phyloP scores from a whole-genome alignment of 2,329 filamentous ascomycete species.

The Cadophora malorum region DNA sequence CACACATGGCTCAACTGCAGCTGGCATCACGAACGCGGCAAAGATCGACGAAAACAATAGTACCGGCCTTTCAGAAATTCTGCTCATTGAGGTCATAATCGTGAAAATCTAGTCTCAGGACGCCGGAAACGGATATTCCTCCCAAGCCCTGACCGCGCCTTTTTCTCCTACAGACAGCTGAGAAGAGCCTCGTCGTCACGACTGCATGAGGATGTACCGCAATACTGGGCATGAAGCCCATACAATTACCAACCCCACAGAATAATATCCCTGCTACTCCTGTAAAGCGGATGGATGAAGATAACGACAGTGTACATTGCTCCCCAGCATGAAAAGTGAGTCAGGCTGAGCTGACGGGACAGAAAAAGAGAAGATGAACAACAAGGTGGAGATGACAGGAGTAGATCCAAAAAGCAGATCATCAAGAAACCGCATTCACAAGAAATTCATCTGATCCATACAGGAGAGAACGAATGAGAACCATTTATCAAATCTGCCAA shows the following conservation, averaged over 20 bases:
- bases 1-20: not conserved
- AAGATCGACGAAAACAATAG: not conserved
- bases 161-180: conserved; percentile 1
- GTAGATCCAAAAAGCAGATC: conserved; percentile 14
- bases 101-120: not conserved
- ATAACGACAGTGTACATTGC: conserved; percentile 6
- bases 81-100: conserved; percentile 6
- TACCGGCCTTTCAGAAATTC: not conserved
- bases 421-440: not conserved
- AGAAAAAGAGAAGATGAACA: not conserved
- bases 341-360: not conserved
- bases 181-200: conserved; percentile 9
- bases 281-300: not conserved
- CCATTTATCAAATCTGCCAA: not conserved
- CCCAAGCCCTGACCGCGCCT: not conserved
- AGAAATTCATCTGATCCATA: not conserved
- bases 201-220: not conserved
- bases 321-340: not conserved
- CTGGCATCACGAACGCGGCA: not conserved
- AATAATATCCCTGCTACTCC: not conserved
- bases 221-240: not conserved
- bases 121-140: not conserved
- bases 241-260: not conserved
- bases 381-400: not conserved
- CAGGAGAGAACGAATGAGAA: not conserved